Evolutionary conservation across 2,329 filamentous ascomycete genomes (phyloP).

Genomic region (Fusarium gaditjirri): DNA sequence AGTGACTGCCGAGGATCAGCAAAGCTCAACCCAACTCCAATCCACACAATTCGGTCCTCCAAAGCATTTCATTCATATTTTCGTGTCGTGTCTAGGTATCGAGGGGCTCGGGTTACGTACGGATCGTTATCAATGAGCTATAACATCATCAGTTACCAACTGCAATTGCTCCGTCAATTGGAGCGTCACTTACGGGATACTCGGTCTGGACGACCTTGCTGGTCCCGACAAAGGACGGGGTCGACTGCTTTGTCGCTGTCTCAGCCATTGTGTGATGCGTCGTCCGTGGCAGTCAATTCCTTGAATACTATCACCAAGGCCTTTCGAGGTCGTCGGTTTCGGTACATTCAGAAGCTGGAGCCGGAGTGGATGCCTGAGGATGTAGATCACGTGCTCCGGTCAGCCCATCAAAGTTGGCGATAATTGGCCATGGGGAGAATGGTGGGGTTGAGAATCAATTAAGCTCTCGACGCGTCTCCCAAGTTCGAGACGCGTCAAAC

Average conservation of each 20-base stretch:
- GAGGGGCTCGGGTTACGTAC: conserved; percentile 62
- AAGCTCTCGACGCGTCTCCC: conserved; percentile 42
- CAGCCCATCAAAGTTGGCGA: conserved; percentile 18
- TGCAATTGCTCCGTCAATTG: conserved; percentile 38
- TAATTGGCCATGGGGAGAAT: conserved; percentile 30
- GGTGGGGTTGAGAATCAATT: conserved; percentile 34
- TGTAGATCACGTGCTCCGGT: conserved; percentile 45
- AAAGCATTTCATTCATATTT: neutral
- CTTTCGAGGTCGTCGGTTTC: conserved; percentile 41
- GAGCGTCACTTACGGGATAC: conserved; percentile 77
- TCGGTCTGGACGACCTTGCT: conserved; percentile 84
- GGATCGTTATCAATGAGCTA: conserved; percentile 99
- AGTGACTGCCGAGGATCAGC: conserved; percentile 71
- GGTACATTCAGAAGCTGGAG: conserved; percentile 40
- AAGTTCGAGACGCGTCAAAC: conserved; percentile 23
- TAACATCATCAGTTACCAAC: conserved; percentile 47
- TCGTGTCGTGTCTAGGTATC: conserved; percentile 5
- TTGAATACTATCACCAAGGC: conserved; percentile 42
- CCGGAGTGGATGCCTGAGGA: conserved; percentile 47
- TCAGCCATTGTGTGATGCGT: conserved; percentile 52
- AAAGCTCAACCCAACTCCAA: conserved; percentile 24
- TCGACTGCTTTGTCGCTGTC: conserved; percentile 52
- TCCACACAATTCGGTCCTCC: neutral
- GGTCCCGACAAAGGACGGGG: conserved; percentile 51
- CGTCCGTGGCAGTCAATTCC: conserved; percentile 45